phyloP scores from a whole-genome alignment of 352 stramenopile species.

The Phytophthora meadii region DNA sequence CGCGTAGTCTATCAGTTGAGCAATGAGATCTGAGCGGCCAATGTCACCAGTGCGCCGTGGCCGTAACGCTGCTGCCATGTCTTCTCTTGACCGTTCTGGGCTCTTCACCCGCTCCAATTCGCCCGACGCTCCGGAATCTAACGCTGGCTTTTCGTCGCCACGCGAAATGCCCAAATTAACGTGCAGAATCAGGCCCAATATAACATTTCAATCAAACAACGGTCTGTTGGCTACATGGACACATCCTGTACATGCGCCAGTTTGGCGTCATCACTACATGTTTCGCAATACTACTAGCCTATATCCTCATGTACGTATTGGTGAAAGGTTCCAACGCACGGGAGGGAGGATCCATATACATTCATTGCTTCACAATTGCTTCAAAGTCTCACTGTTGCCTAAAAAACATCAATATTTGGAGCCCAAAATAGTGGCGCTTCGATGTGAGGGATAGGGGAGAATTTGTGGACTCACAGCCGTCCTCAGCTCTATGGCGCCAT shows the following conservation, averaged over 20 bases:
- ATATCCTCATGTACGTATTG: no score
- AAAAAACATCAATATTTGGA: constrained; percentile 2
- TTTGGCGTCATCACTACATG: no score
- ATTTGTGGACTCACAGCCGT: constrained; percentile 42
- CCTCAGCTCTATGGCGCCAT: constrained; percentile 20
- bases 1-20: constrained; percentile 28
- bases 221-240: neutral
- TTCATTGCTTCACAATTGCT: neutral
- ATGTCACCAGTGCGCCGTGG: neutral
- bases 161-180: constrained; percentile 2
- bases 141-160: constrained; percentile 12
- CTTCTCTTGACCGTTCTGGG: constrained; percentile 20
- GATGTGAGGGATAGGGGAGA: constrained; percentile 43
- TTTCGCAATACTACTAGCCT: no score
- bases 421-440: constrained; percentile 17
- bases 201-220: neutral
- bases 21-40: constrained; percentile 7
- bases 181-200: neutral
- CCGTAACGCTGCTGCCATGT: constrained; percentile 1
- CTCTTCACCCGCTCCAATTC: constrained; percentile 6
- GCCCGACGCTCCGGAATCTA: constrained; percentile 1
- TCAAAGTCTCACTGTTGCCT: neutral
- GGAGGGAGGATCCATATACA: no score
- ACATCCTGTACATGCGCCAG: no score
- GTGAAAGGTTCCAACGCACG: no score